Percentiles rank a stretch among this genome's conserved stretches.
Evolutionary conservation across 495 filamentous ascomycete genomes (phyloP).

Genomic region (Neurospora tetrasperma): DNA sequence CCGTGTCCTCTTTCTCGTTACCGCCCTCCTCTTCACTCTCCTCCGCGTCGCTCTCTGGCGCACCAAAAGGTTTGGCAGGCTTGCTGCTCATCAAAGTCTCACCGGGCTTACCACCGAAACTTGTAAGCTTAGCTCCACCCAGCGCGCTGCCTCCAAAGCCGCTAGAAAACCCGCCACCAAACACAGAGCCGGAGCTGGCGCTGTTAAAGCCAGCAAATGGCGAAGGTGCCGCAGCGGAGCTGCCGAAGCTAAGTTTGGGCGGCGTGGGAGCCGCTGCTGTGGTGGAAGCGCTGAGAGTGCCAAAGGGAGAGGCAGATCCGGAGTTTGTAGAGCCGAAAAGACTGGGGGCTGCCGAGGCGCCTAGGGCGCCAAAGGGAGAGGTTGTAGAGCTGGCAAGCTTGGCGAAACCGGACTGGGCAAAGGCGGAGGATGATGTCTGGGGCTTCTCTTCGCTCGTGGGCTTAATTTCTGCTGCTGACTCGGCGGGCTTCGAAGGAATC

Average conservation of each 20-base stretch:
- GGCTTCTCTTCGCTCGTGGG: constrained; percentile 5
- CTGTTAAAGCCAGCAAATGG: constrained; percentile 16
- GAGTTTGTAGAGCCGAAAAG: constrained; percentile 23
- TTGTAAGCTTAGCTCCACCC: constrained; percentile 42
- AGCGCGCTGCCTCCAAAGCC: constrained; percentile 47
- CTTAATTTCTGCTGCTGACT: constrained; percentile 1
- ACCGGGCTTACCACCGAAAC: constrained; percentile 55
- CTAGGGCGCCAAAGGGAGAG: constrained; percentile 32
- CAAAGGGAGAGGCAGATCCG: constrained; percentile 28
- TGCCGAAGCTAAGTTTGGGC: constrained; percentile 26
- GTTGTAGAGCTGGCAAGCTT: constrained; percentile 37
- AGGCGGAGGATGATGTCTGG: constrained; percentile 29
- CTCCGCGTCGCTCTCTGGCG: constrained; percentile 52
- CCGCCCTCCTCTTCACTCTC: constrained; percentile 30
- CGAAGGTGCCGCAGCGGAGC: constrained; percentile 14
- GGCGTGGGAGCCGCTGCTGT: constrained; percentile 22
- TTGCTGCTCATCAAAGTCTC: constrained; percentile 45
- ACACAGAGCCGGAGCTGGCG: constrained; percentile 7
- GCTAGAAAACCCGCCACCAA: constrained; percentile 31
- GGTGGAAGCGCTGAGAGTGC: constrained; percentile 18
- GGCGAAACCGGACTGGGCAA: constrained; percentile 41
- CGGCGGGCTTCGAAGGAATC: not conserved
- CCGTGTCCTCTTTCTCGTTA: constrained; percentile 14
- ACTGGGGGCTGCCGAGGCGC: constrained; percentile 26
- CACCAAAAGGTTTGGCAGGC: constrained; percentile 61